Conservation (phyloP, 371 early-diverging fungal species). For the Synchytrium microbalum region DNA sequence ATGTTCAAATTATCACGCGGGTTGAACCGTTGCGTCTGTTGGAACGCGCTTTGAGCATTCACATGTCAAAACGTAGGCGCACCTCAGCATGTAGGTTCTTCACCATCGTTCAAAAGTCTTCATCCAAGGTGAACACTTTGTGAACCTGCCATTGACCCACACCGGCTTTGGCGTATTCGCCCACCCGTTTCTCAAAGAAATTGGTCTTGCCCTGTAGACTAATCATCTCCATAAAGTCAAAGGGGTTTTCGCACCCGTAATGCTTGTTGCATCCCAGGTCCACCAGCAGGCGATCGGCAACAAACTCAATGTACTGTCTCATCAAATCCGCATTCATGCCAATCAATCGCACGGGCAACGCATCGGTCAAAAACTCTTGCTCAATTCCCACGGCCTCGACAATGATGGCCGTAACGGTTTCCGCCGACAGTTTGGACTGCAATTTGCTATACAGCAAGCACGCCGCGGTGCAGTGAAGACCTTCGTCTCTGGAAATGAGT, state of each 20-base stretch:
- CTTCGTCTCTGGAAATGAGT: slow-evolving; percentile 98
- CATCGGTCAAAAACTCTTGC: slow-evolving; percentile 92
- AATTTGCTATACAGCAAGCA: slow-evolving; percentile 90
- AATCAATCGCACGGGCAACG: slow-evolving; percentile 92
- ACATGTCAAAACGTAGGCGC: slow-evolving; percentile 86
- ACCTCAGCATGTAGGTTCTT: no score
- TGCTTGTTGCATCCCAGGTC: slow-evolving; percentile 83
- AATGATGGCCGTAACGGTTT: slow-evolving; percentile 75
- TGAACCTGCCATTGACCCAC: slow-evolving; percentile 43
- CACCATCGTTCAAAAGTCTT: slow-evolving; percentile 20
- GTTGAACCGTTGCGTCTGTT: no score
- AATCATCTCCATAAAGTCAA: slow-evolving; percentile 99
- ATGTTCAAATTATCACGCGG: no score
- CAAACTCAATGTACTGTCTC: slow-evolving; percentile 99
- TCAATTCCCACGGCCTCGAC: slow-evolving; percentile 94
- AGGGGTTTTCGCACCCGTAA: slow-evolving; percentile 93
- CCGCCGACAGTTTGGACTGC: slow-evolving; percentile 67
- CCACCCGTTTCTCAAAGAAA: slow-evolving; percentile 99
- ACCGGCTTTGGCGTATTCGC: slow-evolving; percentile 98
- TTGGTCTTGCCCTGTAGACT: slow-evolving; percentile 99
- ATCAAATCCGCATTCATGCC: slow-evolving; percentile 98
- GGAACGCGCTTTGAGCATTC: no score
- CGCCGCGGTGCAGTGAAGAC: slow-evolving; percentile 99
- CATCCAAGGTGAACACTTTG: slow-evolving; percentile 20
- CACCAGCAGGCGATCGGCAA: slow-evolving; percentile 94